phyloP scores from a whole-genome alignment of 805 yeast species.

The Metschnikowia cubensis region DNA sequence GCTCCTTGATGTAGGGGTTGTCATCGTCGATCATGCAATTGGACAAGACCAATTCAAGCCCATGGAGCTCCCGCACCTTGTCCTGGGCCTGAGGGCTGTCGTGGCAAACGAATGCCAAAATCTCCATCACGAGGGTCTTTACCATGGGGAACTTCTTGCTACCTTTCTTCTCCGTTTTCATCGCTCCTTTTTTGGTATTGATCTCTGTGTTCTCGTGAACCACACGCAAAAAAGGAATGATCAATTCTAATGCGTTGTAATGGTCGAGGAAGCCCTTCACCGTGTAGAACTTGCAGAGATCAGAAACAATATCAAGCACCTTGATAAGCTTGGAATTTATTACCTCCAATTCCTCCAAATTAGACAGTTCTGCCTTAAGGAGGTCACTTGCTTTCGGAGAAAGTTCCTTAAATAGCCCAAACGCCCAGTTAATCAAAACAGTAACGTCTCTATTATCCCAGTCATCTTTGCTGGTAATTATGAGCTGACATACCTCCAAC shows the following conservation, averaged over 20 bases:
- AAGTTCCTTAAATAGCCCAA: constrained; percentile 25
- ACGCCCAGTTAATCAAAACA: constrained; percentile 40
- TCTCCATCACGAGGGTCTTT: constrained; percentile 63
- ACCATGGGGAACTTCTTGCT: constrained; percentile 50
- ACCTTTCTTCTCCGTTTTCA: constrained; percentile 3
- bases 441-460: constrained; percentile 40
- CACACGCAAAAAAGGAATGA: constrained; percentile 35
- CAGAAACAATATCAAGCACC: constrained; percentile 40
- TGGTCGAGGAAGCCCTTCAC: constrained; percentile 40
- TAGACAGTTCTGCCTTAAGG: constrained; percentile 6
- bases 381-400: constrained; percentile 13
- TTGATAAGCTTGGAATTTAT: constrained; percentile 20
- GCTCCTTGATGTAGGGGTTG: constrained; percentile 85
- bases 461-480: constrained; percentile 35
- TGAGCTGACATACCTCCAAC: constrained; percentile 15
- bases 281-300: constrained; percentile 37
- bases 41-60: constrained; percentile 66
- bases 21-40: constrained; percentile 82
- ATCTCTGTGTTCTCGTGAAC: constrained; percentile 38
- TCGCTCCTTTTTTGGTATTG: constrained; percentile 1
- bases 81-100: constrained; percentile 61
- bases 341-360: constrained; percentile 7
- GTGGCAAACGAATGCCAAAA: constrained; percentile 55
- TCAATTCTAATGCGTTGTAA: constrained; percentile 32
- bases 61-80: constrained; percentile 57